Evolutionary conservation across 257 asterid species (phyloP), one percentile per base, ranked within the genome.

Genomic region (Ilex aquifolium): DNA sequence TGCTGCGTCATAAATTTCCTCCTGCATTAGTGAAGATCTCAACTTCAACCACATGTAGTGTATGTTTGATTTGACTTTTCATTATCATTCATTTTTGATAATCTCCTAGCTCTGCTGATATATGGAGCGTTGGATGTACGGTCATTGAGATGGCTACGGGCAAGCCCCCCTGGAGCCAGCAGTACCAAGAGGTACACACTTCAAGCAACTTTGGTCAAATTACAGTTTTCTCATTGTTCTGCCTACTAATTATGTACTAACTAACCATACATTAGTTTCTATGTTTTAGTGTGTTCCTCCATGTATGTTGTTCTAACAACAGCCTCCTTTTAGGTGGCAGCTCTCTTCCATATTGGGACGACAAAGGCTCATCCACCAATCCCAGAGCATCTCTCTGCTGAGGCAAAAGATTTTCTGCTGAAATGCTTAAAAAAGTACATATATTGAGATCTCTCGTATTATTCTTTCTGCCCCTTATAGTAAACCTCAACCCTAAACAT

Each of bases 131-230:
- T 66, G 80, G 76, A 32, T 75, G 80, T 29, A 75, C 76, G 44
- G 80, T 70, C 15, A 75, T 75, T 63, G 80, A 75, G 57, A 75
- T 75, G 80, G 76, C 70, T n/a, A 70, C 80, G 32, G 80, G 80
- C 44, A 75, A 66, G 59, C 70, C 80, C 52, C 80, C 80, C 1
- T 75, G 80, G 80, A 67, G 66, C 57, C 73, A 75, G 30, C 67
- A 70, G 54, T 75, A 70, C 53, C 48, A 70, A 67, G 75, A 66
- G 79, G 79, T 69, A 46, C 29, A n/a, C 3, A 4, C 52, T 3
- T 10, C 10, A 42, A 42, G 14, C 14, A 46, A 46, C 3, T 5
- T 46, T 46, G 14, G n/a, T 46, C 13, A 11, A 14, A 46, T 7
- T 46, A 0, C 8, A 8, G 42, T 21, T 21, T 21, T 21, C 27